These are phyloP conservation scores for Fusarium camptoceras DNA, from an alignment of 2,329 filamentous ascomycete genomes.

Conservation along the genomic window DNA sequence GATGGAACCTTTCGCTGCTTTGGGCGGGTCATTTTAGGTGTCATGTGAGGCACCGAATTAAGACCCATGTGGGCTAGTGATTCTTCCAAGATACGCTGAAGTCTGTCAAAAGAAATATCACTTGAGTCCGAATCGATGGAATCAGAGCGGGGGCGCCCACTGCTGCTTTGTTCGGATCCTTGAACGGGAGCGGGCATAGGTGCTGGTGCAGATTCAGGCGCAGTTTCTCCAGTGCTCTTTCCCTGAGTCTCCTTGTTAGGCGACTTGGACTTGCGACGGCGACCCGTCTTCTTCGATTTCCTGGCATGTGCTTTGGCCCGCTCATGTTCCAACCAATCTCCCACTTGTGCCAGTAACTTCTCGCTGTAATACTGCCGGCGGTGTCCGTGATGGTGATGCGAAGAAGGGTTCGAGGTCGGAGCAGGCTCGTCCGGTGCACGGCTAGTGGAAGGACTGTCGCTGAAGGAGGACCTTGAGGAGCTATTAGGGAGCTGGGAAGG, in stretches of 20 bases:
- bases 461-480: conserved; percentile 61
- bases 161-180: conserved; percentile 37
- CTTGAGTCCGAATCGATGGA: conserved; percentile 76
- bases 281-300: conserved; percentile 54
- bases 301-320: conserved; percentile 70
- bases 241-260: conserved; percentile 49
- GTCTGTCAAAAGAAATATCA: conserved; percentile 79
- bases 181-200: conserved; percentile 17
- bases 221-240: conserved; percentile 20
- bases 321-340: conserved; percentile 86
- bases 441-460: conserved; percentile 47
- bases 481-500: conserved; percentile 47
- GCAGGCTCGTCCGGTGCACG: conserved; percentile 47
- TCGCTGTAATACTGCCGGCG: conserved; percentile 59
- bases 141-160: conserved; percentile 55
- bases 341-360: conserved; percentile 77
- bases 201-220: conserved; percentile 20
- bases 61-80: conserved; percentile 68
- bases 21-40: conserved; percentile 57
- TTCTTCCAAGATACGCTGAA: conserved; percentile 83
- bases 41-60: conserved; percentile 57
- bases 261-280: conserved; percentile 56
- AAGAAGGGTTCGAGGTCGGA: conserved; percentile 32
- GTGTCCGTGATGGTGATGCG: conserved; percentile 47
- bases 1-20: conserved; percentile 52